Base-by-base conservation (phyloP, 495 filamentous ascomycete genomes). In the Penicillium paradoxum region DNA sequence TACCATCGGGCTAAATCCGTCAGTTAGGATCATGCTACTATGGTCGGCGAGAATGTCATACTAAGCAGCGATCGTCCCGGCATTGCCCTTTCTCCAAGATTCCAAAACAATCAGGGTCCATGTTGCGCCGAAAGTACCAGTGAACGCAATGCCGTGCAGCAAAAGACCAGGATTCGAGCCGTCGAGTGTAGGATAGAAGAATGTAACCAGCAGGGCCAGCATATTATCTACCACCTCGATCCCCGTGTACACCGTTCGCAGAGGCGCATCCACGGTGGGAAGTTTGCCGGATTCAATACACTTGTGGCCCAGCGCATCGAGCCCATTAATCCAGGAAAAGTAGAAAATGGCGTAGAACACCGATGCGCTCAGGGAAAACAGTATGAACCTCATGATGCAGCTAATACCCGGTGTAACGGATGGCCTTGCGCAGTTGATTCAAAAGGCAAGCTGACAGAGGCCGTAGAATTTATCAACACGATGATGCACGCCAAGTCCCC, bases 101-200 rank as follows among this genome's bases (percentile, higher is more conserved):
- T 87, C 83, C 41, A 85, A 60, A 13, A 75, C 60, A 14, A 86
- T 62, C 43, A 84, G 48, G 15, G 71, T 68, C 81, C 80, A 85
- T 32, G 70, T 74, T 3, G 79, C 76, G 11, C 73, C 74, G 51
- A 82, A 77, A 22, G 84, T 79, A 1, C 75, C 78, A 24, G 77
- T 72, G 29, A 82, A 76, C 38, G 69, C 73, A 36, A 79, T 66
- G 7, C 75, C 69, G 55, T 78, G 76, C 1, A 83, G 58, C 3
- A 66, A 60, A 9, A 76, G 62, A 3, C 66, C 65, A 4, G 74
- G 73, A 36, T 71, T 64, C 24, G 66, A 68, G 7, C 79, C 78
- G 54, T 83, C 78, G n/a, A 82, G 59, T 1, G 73, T 51, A 6
- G 79, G 70, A 51, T 76, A 79, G 68, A 85, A 85, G 59, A 85